Evolutionary conservation across 768 basidiomycete species (phyloP).

Genomic region (Dendrothele bispora): DNA sequence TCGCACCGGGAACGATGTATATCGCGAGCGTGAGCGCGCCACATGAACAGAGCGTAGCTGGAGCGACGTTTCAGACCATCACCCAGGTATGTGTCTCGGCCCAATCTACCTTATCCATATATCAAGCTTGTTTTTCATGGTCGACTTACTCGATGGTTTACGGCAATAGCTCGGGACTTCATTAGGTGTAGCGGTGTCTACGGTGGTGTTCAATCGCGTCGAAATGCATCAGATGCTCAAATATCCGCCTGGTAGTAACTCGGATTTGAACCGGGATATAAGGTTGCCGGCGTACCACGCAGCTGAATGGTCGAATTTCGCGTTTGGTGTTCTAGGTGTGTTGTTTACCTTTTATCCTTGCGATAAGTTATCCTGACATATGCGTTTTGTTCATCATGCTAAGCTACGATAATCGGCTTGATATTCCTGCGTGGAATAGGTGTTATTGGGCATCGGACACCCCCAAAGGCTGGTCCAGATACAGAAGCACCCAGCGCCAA

Average conservation of each 20-base stretch:
- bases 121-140: neutral
- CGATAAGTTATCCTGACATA: too few species aligned
- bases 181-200: constrained; percentile 69
- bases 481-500: too few species aligned
- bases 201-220: constrained; percentile 68
- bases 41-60: constrained; percentile 75
- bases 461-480: too few species aligned
- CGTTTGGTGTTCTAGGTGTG: constrained; percentile 61
- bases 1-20: constrained; percentile 70
- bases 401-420: constrained; percentile 6
- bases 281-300: constrained; percentile 56
- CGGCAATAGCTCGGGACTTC: constrained; percentile 71
- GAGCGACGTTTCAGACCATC: constrained; percentile 79
- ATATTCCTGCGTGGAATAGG: constrained; percentile 10
- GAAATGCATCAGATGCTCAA: constrained; percentile 28
- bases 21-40: constrained; percentile 65
- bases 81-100: constrained; percentile 47
- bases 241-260: constrained; percentile 27
- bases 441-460: constrained; percentile 15
- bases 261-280: constrained; percentile 27
- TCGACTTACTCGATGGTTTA: too few species aligned
- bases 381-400: neutral
- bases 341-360: neutral
- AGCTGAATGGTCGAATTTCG: constrained; percentile 66
- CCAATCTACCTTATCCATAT: neutral